Evolutionary conservation across 768 basidiomycete genomes (phyloP).

Genomic region (Leucocoprinus sp.): DNA sequence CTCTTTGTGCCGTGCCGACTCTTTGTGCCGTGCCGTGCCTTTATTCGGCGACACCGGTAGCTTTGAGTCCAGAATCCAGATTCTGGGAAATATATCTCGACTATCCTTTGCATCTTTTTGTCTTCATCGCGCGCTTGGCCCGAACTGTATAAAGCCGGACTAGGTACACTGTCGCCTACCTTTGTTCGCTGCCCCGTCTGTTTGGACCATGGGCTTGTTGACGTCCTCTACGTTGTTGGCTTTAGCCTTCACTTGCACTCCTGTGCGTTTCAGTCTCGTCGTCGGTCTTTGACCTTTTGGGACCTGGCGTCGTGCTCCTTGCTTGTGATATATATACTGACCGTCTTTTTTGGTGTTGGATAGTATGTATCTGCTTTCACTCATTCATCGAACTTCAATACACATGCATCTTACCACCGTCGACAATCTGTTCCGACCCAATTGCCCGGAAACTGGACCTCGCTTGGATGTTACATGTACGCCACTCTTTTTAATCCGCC

Average conservation of each 20-base stretch:
- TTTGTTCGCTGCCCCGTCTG: conserved; percentile 9
- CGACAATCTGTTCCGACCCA: conserved; percentile 32
- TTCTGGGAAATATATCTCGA: neutral
- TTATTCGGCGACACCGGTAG: neutral
- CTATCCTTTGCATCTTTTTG: neutral
- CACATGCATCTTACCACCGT: conserved; percentile 20
- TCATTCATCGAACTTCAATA: conserved; percentile 17
- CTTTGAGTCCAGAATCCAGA: conserved; percentile 16
- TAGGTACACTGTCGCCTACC: neutral
- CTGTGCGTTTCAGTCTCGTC: conserved; percentile 24
- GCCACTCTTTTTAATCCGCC: conserved; percentile 10
- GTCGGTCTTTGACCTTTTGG: neutral
- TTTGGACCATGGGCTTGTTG: conserved; percentile 24
- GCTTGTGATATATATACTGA: no score
- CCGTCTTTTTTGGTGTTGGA: no score
- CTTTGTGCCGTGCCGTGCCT: no score
- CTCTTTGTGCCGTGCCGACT: no score
- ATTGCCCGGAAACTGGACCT: conserved; percentile 49
- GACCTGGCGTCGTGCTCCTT: neutral
- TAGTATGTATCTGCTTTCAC: no score
- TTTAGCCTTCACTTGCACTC: conserved; percentile 27
- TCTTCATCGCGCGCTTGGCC: neutral
- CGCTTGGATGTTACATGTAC: conserved; percentile 57
- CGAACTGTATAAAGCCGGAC: conserved; percentile 5
- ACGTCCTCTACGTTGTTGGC: conserved; percentile 23